Conservation (phyloP, 371 early-diverging fungal genomes). For the Rhizopus sp. region DNA sequence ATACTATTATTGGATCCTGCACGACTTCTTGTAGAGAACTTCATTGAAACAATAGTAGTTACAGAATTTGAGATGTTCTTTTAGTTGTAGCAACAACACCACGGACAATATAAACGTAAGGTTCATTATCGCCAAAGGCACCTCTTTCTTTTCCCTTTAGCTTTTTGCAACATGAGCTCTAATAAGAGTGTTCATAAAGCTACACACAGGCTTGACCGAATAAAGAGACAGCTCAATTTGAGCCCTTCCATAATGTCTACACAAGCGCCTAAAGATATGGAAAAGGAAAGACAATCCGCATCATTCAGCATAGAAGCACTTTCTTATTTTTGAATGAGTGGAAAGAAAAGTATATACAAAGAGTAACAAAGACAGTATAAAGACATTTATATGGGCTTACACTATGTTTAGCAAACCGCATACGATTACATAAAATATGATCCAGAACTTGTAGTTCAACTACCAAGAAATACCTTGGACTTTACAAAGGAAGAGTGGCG, state of each 20-base stretch:
- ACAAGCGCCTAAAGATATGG: conserved; percentile 33
- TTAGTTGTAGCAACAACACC: no score
- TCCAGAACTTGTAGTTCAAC: conserved; percentile 54
- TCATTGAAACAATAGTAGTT: no score
- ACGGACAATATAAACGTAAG: no score
- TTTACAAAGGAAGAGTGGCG: conserved; percentile 55
- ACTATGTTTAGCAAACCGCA: conserved; percentile 27
- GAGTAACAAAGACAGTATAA: no score
- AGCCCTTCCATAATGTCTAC: conserved; percentile 38
- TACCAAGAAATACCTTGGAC: conserved; percentile 59
- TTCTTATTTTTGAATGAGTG: conserved; percentile 48
- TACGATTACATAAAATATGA: conserved; percentile 58
- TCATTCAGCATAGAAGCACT: conserved; percentile 56
- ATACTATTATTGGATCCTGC: no score
- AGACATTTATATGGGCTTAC: background rate
- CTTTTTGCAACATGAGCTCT: no score
- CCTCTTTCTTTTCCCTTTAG: no score
- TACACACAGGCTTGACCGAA: no score
- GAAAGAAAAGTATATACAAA: conserved; percentile 35
- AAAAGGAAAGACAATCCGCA: conserved; percentile 56
- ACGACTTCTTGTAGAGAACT: no score
- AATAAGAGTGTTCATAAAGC: no score
- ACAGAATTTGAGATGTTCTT: no score
- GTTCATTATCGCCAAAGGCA: no score
- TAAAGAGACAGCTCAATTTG: conserved; percentile 16